Evolutionary conservation across 306 rosid genomes (phyloP).

Genomic region (Cucumis melo): DNA sequence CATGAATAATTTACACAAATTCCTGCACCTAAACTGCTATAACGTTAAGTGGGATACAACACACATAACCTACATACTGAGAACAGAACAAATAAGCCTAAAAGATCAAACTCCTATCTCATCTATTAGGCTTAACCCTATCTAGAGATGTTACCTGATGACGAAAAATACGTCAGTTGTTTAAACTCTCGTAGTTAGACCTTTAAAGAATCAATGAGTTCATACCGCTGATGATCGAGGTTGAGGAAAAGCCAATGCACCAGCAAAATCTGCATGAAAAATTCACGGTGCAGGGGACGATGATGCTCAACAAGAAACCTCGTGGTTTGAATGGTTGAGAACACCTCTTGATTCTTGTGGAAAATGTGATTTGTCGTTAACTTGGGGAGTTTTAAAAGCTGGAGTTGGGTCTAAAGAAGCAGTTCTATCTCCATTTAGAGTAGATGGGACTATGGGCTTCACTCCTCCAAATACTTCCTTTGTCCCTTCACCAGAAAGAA

Average conservation of each 20-base stretch:
- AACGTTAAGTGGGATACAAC: background rate
- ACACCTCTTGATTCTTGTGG: background rate
- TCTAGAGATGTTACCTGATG: constrained; percentile 5
- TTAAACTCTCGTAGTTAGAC: background rate
- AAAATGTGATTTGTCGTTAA: background rate
- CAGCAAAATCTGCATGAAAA: background rate
- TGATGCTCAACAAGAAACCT: constrained; percentile 3
- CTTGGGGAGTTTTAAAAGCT: background rate
- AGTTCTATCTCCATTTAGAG: background rate
- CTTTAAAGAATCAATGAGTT: constrained; percentile 5
- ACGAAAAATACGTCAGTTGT: background rate
- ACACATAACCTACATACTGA: constrained; percentile 2
- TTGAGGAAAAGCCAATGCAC: background rate
- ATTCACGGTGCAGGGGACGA: background rate
- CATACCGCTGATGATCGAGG: background rate
- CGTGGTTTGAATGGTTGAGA: background rate
- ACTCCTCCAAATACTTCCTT: background rate
- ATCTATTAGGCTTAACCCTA: background rate
- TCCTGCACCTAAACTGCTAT: background rate
- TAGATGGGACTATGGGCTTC: background rate
- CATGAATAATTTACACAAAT: constrained; percentile 3
- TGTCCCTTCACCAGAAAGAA: background rate
- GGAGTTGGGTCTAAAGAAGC: background rate
- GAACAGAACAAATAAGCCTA: constrained; percentile 2
- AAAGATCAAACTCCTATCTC: background rate